Conservation (phyloP, 371 early-diverging fungal genomes). For the Apophysomyces trapeziformis region DNA sequence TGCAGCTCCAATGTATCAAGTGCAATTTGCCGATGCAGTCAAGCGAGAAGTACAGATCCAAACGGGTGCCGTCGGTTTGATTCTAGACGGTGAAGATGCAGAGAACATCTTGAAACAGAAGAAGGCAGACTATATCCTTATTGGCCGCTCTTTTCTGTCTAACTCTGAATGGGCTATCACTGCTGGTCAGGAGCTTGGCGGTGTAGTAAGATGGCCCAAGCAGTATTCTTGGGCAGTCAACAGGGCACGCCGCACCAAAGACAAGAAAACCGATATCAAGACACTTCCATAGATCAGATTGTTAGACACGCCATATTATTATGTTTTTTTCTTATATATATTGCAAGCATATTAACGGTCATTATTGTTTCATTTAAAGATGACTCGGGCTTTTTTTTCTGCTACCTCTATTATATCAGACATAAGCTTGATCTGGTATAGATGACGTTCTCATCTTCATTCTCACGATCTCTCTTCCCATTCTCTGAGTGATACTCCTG, state of each 20-base stretch:
- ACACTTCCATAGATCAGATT: no score
- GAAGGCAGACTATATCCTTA: slow-evolving; percentile 68
- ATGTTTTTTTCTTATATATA: no score
- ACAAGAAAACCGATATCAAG: no score
- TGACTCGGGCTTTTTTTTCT: no score
- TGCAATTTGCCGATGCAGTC: slow-evolving; percentile 66
- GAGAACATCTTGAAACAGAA: slow-evolving; percentile 61
- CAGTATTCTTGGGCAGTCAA: neutral
- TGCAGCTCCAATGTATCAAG: slow-evolving; percentile 55
- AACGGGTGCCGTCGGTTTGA: slow-evolving; percentile 70
- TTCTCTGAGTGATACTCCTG: no score
- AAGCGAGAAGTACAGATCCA: slow-evolving; percentile 53
- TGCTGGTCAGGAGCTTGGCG: slow-evolving; percentile 64
- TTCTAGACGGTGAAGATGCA: slow-evolving; percentile 61
- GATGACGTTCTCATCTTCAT: no score
- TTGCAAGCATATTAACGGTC: no score
- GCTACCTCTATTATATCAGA: no score
- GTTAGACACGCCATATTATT: no score
- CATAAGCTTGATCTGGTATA: no score
- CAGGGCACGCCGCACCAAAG: neutral
- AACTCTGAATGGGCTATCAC: slow-evolving; percentile 46
- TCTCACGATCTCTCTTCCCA: no score
- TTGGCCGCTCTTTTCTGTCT: slow-evolving; percentile 69
- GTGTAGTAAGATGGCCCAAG: slow-evolving; percentile 53
- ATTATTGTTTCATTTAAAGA: no score